phyloP scores from a whole-genome alignment of 2,329 filamentous ascomycete species.

The Emmonsiellopsis sp. region DNA sequence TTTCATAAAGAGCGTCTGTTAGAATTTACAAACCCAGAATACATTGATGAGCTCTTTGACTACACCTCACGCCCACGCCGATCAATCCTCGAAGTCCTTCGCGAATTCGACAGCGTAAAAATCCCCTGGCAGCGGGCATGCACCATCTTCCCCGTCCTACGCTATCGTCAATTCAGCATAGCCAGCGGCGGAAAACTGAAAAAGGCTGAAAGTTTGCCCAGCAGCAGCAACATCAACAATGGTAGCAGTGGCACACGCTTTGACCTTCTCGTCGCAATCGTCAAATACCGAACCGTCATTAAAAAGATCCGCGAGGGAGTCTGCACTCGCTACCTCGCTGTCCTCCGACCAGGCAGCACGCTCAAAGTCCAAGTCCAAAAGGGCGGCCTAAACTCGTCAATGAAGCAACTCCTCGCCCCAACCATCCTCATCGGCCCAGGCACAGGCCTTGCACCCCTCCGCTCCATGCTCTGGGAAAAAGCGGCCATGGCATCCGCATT shows the following conservation, averaged over 20 bases:
- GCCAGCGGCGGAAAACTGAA: slow-evolving; percentile 58
- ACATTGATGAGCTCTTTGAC: slow-evolving; percentile 87
- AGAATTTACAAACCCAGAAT: slow-evolving; percentile 72
- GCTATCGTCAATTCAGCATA: slow-evolving; percentile 90
- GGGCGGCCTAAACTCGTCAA: slow-evolving; percentile 42
- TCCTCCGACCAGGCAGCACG: slow-evolving; percentile 48
- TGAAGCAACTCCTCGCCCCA: slow-evolving; percentile 43
- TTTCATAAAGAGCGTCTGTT: slow-evolving; percentile 72
- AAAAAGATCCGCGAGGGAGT: slow-evolving; percentile 77
- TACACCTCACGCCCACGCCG: slow-evolving; percentile 86
- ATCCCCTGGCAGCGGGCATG: slow-evolving; percentile 67
- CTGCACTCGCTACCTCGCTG: slow-evolving; percentile 76
- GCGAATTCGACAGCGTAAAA: slow-evolving; percentile 78
- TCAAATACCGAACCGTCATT: slow-evolving; percentile 84
- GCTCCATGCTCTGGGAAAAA: slow-evolving; percentile 73
- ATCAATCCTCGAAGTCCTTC: slow-evolving; percentile 83
- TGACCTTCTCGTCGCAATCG: slow-evolving; percentile 74
- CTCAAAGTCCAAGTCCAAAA: slow-evolving; percentile 53
- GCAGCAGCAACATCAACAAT: no score
- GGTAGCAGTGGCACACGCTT: slow-evolving; percentile 40
- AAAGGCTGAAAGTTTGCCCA: slow-evolving; percentile 9
- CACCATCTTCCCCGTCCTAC: slow-evolving; percentile 68
- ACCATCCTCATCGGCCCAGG: slow-evolving; percentile 75
- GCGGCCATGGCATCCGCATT: slow-evolving; percentile 27
- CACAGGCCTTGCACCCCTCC: slow-evolving; percentile 78